Base-by-base conservation (phyloP, 2,329 filamentous ascomycete species). In the Fusarium guadeloupense region DNA sequence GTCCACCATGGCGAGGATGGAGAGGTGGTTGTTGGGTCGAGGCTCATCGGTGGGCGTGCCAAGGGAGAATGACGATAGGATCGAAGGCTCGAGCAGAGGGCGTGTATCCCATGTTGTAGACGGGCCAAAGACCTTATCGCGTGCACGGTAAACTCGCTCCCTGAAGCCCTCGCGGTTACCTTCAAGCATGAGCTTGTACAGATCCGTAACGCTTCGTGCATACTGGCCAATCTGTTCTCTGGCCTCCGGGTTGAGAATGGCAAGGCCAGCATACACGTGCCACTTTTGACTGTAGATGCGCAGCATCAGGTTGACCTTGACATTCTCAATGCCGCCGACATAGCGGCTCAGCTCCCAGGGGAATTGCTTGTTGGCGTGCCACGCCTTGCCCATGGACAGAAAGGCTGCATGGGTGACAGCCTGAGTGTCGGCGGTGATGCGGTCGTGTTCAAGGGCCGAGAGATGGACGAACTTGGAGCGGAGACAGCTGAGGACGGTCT, bases 241-340 rank as follows among this genome's bases (percentile, higher is more conserved):
- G 4, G 95, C 95, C 54, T 93, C 90, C 0, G 95, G 95, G 75
- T 99, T 99, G 54, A 99, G 85, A 72, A 99, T 99, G 10, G 96
- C 95, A 9, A 99, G 88, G 1, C 95, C 95, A 17, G 95, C 95
- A 76, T 99, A 99, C 54, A 99, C 95, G 80, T 99, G 96, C 96
- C 96, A 99, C 77, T 98, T 99, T 77, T 97, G 96, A 57, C 90
- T 89, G 80, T 98, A 99, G 78, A 99, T 98, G 69, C 95, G 93
- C 66, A 99, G 81, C 67, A 93, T 98, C 67, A 98, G 88, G 79
- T 99, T 99, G 80, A 98, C 97, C 80, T 99, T 99, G 70, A 98
- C 94, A 75, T 99, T 99, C 77, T 99, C 95, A 71, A 99, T 96
- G 46, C 95, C 96, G 54, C 95, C 95, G 5, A 97, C 87, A 76